Conservation (phyloP, 805 yeast genomes). For the Pichia sporocuriosa region DNA sequence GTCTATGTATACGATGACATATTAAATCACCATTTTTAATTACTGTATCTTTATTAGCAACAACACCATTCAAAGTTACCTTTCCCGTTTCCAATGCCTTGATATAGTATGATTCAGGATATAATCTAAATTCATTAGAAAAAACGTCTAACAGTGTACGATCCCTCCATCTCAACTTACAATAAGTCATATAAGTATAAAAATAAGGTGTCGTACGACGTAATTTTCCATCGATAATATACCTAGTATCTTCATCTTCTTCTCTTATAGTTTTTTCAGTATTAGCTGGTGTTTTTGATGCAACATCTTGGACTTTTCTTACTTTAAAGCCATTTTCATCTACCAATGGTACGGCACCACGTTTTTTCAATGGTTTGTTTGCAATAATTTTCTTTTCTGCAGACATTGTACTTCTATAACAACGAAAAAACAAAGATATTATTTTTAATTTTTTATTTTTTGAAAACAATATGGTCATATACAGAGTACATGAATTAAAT, state of each 20-base stretch:
- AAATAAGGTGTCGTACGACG: constrained; percentile 79
- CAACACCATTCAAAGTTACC: constrained; percentile 63
- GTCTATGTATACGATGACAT: constrained; percentile 73
- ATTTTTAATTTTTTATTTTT: no score
- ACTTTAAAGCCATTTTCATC: constrained; percentile 44
- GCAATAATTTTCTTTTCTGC: not conserved
- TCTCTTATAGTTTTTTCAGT: constrained; percentile 35
- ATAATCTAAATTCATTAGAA: constrained; percentile 75
- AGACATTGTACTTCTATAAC: no score
- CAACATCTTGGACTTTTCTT: constrained; percentile 39
- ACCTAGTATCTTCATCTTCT: constrained; percentile 55
- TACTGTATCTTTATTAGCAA: constrained; percentile 57
- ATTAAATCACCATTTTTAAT: constrained; percentile 80
- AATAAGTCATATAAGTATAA: constrained; percentile 84
- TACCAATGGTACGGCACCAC: constrained; percentile 9
- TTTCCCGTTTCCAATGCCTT: constrained; percentile 52
- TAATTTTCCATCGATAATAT: constrained; percentile 50
- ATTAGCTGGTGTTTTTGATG: constrained; percentile 36
- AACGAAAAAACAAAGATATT: no score
- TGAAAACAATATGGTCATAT: no score
- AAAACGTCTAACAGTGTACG: constrained; percentile 77
- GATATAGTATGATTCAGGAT: constrained; percentile 59
- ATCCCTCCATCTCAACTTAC: constrained; percentile 89
- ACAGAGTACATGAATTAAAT: no score
- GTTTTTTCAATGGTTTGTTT: constrained; percentile 1